Conservation (phyloP, 1,284 basidiomycete genomes). For the Trametes hirsuta region DNA sequence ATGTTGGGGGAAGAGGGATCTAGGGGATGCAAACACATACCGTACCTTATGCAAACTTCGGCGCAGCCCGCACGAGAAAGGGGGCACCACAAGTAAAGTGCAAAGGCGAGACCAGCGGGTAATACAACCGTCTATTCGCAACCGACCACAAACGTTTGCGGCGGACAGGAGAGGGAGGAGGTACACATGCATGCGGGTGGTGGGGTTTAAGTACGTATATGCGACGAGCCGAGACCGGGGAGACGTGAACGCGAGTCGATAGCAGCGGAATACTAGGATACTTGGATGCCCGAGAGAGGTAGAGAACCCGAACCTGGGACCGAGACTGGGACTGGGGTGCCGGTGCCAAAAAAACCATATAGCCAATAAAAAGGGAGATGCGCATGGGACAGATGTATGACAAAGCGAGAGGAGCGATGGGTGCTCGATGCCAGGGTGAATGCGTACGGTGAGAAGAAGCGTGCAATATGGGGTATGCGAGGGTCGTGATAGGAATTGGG, state of each 20-base stretch:
- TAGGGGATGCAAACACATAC: too few species aligned
- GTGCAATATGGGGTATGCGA: not conserved
- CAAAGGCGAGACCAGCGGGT: too few species aligned
- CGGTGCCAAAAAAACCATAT: not conserved
- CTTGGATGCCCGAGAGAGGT: constrained; percentile 4
- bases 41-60: too few species aligned
- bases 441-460: not conserved
- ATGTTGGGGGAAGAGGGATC: too few species aligned
- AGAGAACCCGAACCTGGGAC: not conserved
- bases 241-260: not conserved
- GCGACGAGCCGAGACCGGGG: not conserved
- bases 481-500: constrained; percentile 3
- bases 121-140: not conserved
- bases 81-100: too few species aligned
- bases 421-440: not conserved
- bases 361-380: constrained; percentile 1
- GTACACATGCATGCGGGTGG: too few species aligned
- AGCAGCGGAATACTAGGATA: constrained; percentile 11
- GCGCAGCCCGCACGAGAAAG: too few species aligned
- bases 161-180: not conserved
- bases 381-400: not conserved
- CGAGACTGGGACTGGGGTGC: not conserved
- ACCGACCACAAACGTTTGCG: not conserved
- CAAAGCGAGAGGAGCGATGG: not conserved
- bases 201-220: not conserved